phyloP scores from a whole-genome alignment of 2,329 filamentous ascomycete species.

The Botrytis cinerea region DNA sequence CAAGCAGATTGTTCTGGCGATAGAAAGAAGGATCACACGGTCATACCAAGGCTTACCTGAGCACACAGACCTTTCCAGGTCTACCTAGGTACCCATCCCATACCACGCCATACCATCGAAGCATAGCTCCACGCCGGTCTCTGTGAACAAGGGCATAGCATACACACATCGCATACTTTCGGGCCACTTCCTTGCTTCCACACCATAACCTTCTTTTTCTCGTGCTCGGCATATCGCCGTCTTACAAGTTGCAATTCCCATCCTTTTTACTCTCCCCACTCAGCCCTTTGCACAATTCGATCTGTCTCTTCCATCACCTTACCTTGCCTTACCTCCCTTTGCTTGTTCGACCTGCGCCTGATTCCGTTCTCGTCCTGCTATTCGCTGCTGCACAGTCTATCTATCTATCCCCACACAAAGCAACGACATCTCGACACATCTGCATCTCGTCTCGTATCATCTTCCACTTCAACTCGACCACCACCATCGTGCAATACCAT shows the following conservation, averaged over 20 bases:
- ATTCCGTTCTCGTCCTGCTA: constrained; percentile 20
- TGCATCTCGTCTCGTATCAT: background rate
- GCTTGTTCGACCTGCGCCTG: constrained; percentile 19
- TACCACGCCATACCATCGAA: background rate
- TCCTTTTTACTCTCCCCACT: constrained; percentile 9
- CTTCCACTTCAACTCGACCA: background rate
- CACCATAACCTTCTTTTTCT: constrained; percentile 22
- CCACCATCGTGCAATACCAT: background rate
- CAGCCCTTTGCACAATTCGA: background rate
- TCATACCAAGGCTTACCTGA: background rate
- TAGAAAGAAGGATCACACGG: constrained; percentile 1
- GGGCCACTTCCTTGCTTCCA: constrained; percentile 25
- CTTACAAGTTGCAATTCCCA: constrained; percentile 12
- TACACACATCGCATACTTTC: constrained; percentile 10
- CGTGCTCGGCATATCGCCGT: constrained; percentile 23
- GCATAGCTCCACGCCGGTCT: background rate
- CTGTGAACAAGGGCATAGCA: background rate
- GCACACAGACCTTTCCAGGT: background rate
- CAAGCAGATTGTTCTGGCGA: background rate
- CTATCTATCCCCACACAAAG: background rate
- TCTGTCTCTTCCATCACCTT: background rate
- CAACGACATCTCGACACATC: constrained; percentile 10
- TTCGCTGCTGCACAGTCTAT: constrained; percentile 23
- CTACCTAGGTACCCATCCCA: background rate
- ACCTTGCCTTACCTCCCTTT: too few species aligned